Base-by-base conservation (phyloP, 2,329 filamentous ascomycete species). In the Penicillium sp. region DNA sequence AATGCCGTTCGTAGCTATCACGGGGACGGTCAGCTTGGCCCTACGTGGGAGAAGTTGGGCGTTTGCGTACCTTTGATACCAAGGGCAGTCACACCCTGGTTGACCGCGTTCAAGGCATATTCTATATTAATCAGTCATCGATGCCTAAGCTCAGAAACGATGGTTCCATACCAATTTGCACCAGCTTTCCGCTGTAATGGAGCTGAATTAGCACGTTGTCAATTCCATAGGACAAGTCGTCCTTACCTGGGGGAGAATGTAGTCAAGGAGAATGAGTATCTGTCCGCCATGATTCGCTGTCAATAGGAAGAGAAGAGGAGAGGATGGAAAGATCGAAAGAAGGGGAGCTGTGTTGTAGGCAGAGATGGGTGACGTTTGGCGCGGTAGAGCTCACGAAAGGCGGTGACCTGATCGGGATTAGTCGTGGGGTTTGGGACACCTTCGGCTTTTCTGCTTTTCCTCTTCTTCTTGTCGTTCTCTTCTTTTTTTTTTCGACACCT, bases 241-340 rank as follows among this genome's bases (percentile, higher is more conserved):
- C 65, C 68, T 64, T 73, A 74, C 94, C 93, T 99, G 77, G 94
- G 94, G 73, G 94, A 97, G 88, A 99, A 99, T 66, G 94, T 99
- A 65, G 94, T 99, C 76, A 99, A 86, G 60, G 94, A 99, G 87
- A 99, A 99, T 55, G 93, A 97, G 81, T 99, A 99, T 83, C 94
- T 86, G 80, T 99, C 94, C 74, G 94, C 93, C 93, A 99, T 99
- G 75, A 55, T 65, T 49, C 39, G 57, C 61, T 60, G 53, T 61
- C 49, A 57, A 55, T 35, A 55, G 50, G 48, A 62, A 54, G 53
- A 58, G 49, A 54, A 43, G 54, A 65, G 31, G 53, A 58, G 58
- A 38, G 38, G 55, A 61, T 45, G 59, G 61, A 63, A 60, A 57
- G 44, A 61, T 44, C 39, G 51, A 55, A 51, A 43, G 45, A 41